Evolutionary conservation across 805 yeast species (phyloP), one percentile per base, ranked within the genome.

Genomic region (Candida jianshihensis): DNA sequence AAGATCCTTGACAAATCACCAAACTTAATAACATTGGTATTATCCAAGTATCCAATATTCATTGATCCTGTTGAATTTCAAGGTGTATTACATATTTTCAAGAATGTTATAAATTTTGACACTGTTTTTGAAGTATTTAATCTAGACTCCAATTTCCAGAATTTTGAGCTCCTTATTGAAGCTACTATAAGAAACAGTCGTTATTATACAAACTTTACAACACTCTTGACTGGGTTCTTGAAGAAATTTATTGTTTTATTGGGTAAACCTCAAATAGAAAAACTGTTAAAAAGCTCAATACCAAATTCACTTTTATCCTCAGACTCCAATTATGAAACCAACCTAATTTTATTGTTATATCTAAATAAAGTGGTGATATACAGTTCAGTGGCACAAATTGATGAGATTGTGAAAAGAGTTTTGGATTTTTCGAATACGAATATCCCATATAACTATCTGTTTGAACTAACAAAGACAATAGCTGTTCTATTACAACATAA

Each of bases 11-110:
- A 39, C 0, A 28, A 5, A 12, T 20, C 35, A 12, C 52, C 55
- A 21, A 24, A 33, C 3, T 10, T 53, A 13, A 35, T 50, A n/a
- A 21, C 36, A 4, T 10, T 19, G 4, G 19, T 40, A 4, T 28
- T 51, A 7, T 5, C 27, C 4, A 51, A 51, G 36, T 49, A 47
- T 20, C 34, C 41, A 14, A 38, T 30, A 31, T 34, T 53, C 9
- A 37, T 37, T 8, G 58, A 53, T 37, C 51, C 57, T 1, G 43
- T 51, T 16, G 43, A 43, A 26, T 54, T 53, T 34, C 57, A 52
- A 25, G 55, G 56, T 6, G 41, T 44, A 4, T 16, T 54, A 12
- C 57, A 54, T 21, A 6, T 46, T 1, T 31, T 51, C 31, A 53
- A 54, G 26, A 41, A 33, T 17, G 10, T 47, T 2, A 37, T 46